Evolutionary conservation across 2,329 filamentous ascomycete species (phyloP), one percentile per base, ranked within the genome.

Genomic region (Trichoderma atrobrunneum): DNA sequence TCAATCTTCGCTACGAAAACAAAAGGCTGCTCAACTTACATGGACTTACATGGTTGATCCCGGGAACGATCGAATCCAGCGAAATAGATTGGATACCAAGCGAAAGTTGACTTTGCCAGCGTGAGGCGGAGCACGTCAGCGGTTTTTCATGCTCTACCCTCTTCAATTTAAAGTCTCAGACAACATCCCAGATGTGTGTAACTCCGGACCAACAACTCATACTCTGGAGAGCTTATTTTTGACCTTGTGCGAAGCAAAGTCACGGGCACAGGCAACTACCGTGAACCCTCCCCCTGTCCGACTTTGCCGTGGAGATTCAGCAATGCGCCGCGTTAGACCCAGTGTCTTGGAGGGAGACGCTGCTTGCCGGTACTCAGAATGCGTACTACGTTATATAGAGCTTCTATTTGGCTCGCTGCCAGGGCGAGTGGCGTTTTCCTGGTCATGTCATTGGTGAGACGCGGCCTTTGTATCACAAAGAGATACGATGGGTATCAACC

Each of bases 371-470:
- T 51, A 56, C 54, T 65, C 30, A 26, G 26, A 66, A 36, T 54
- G 11, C 48, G 69, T 71, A 14, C 26, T 11, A 71, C 69, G 7
- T 28, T 24, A 59, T 43, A 8, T 61, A 32, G 21, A 54, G n/a
- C 24, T 67, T 62, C 54, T 36, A 72, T 75, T 72, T 70, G 75
- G 72, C 72, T 76, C 71, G 74, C 30, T 66, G 65, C 56, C 57
- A 62, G 74, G 72, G 71, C 72, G 73, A 75, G 75, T 75, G 74
- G 75, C 75, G 73, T 66, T 64, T 59, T 34, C 18, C 51, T 8
- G 24, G 18, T n/a, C 18, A 39, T 36, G 56, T 63, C 26, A 72
- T 68, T 69, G 71, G 64, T 24, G 30, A 36, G 56, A 57, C 39
- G 48, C 21, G 18, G 30, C 4, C 3, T 43, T 10, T 43, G 62